Evolutionary conservation across 2,329 filamentous ascomycete species (phyloP), one percentile per base, ranked within the genome.

Genomic region (Colletotrichum tropicicola): DNA sequence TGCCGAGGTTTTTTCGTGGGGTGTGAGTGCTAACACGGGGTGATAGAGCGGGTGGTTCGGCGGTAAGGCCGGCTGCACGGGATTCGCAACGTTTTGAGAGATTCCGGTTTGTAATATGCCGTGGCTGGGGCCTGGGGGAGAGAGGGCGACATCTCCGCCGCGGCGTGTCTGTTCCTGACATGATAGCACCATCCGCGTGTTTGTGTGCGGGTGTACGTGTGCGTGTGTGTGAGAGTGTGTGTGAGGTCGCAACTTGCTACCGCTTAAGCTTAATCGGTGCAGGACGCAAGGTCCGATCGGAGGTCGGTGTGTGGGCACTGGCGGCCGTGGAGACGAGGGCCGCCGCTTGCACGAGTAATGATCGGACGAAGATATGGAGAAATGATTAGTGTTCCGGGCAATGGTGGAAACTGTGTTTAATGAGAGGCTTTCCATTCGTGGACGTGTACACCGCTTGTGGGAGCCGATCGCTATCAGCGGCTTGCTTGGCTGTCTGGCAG

Each of bases 241-340:
- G 45, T 58, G 44, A 58, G 5, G 56, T 44, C 17, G 25, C 15
- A 48, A 48, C 15, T 54, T 35, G 32, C 55, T 48, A 48, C 55
- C 30, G 56, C 49, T 65, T 61, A 56, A 65, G 61, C 57, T 61
- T 65, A 61, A 51, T 65, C 57, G 10, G 21, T 48, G 19, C 30
- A 37, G 48, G 30, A 61, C 47, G 57, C 57, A 51, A 55, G 57
- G 61, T 61, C 61, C 57, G 57, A 65, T 65, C 61, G 57, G 44
- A 61, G 57, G 57, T 39, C 43, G 49, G 57, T 39, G 49, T 61
- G 49, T 61, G 49, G 61, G 49, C 23, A 37, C 52, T 37, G 35
- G 15, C 35, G 28, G 45, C 8, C 15, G 27, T 17, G 57, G 48
- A 23, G n/a, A n/a, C n/a, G n/a, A n/a, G n/a, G n/a, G n/a, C n/a